Evolutionary conservation across 352 stramenopile genomes (phyloP), one percentile per base, ranked within the genome.

Genomic region (Globisporangium okanoganense): DNA sequence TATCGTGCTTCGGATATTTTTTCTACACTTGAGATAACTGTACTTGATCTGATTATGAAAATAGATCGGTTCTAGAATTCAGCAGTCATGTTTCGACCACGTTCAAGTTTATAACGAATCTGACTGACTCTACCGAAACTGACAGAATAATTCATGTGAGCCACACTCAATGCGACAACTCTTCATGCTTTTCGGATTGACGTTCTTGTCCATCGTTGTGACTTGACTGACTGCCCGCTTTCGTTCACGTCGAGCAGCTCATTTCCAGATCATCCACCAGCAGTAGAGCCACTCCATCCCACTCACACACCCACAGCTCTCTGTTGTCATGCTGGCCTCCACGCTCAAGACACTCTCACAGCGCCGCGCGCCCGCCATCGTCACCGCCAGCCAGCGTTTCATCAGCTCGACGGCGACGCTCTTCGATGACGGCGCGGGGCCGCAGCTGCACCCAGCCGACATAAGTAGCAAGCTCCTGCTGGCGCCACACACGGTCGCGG

Each of bases 401-500:
- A 90, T 88, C 64, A 79, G 63, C n/a, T 79, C 64, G 61, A 87
- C 82, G 22, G 58, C 70, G 1, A 56, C 56, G 47, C 72, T 69
- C 36, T 66, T 77, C 49, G 92, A 79, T 73, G 73, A 81, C 64
- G 64, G 90, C 61, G 78, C 90, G 64, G 81, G 78, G 9, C 62
- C 73, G n/a, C 82, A 92, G 56, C 59, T 75, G 47, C 84, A 93
- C 69, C 64, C 82, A 5, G 61, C 53, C n/a, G 71, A 79, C 18
- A 58, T 87, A 31, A 64, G 58, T 60, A 93, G 90, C 66, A 64
- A 75, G 56, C 54, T 78, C 54, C 59, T 95, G 48, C 62, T 64
- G 38, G 58, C 75, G 45, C 85, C 85, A 41, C 76, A 88, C 56
- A 94, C 86, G 0, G 86, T 92, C 41, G 71, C 82, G 0, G 63